phyloP scores from a whole-genome alignment of 495 filamentous ascomycete genomes.

The Xanthoparmelia taractica region DNA sequence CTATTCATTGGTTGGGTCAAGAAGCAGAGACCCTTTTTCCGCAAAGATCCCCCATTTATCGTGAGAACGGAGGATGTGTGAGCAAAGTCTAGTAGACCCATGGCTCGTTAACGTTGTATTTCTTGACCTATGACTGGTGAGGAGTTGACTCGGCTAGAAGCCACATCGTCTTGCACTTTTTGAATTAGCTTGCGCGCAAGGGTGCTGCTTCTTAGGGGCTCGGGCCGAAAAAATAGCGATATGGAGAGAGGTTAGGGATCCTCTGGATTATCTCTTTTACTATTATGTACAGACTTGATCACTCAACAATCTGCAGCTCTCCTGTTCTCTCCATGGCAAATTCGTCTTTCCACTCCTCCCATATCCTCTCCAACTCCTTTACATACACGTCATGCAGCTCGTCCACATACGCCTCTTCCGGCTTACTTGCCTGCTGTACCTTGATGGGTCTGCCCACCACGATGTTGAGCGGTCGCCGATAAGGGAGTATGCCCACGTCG shows the following conservation, averaged over 20 bases:
- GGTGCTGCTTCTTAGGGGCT: not conserved
- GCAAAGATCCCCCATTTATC: not conserved
- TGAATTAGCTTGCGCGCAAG: not conserved
- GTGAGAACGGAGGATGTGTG: not conserved
- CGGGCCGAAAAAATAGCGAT: not conserved
- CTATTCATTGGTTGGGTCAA: slow-evolving; percentile 50
- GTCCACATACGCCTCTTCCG: slow-evolving; percentile 69
- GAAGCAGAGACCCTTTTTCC: slow-evolving; percentile 5
- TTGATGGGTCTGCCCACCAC: slow-evolving; percentile 77
- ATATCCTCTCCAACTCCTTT: slow-evolving; percentile 67
- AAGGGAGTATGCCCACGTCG: slow-evolving; percentile 92
- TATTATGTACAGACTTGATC: slow-evolving; percentile 21
- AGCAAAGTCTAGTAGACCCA: not conserved
- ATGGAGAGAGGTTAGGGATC: not conserved
- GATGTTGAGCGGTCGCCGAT: slow-evolving; percentile 75
- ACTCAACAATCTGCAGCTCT: slow-evolving; percentile 75
- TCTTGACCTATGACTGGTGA: not conserved
- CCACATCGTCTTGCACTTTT: not conserved
- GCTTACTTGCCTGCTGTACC: slow-evolving; percentile 51
- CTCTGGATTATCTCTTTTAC: not conserved
- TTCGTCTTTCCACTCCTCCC: slow-evolving; percentile 80
- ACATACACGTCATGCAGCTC: slow-evolving; percentile 72
- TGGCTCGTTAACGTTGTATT: not conserved
- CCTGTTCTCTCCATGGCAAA: slow-evolving; percentile 65
- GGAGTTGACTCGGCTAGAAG: not conserved